Percentiles rank a stretch among this genome's conserved stretches.
phyloP scores from a whole-genome alignment of 1,284 basidiomycete species.

The Ceratobasidium theobromae region DNA sequence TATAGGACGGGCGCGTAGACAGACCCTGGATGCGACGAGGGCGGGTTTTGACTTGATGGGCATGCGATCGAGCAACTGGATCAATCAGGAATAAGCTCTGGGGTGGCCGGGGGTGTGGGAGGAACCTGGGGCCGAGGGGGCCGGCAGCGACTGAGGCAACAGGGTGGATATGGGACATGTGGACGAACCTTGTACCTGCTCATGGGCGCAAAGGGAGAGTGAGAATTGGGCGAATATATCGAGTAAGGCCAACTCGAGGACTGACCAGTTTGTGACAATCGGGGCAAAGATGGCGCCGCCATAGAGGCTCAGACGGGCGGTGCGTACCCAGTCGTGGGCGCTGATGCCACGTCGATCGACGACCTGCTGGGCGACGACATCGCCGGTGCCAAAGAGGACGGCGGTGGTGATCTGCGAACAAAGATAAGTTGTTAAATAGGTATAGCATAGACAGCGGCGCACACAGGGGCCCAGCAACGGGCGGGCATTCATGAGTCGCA shows the following conservation, averaged over 20 bases:
- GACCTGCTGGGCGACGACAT: slow-evolving; percentile 51
- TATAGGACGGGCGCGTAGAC: no score
- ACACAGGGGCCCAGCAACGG: slow-evolving; percentile 23
- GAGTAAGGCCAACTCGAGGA: no score
- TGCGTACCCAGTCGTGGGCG: slow-evolving; percentile 45
- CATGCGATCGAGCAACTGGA: slow-evolving; percentile 14
- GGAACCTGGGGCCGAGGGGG: no score
- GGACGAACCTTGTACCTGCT: background rate
- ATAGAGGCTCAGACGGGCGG: slow-evolving; percentile 46
- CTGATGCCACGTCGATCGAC: slow-evolving; percentile 48
- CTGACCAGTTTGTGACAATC: slow-evolving; percentile 40
- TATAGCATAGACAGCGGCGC: background rate
- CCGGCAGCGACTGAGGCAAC: no score
- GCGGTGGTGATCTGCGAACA: slow-evolving; percentile 1
- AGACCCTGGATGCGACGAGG: slow-evolving; percentile 20
- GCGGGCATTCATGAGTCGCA: background rate
- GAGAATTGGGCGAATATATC: background rate
- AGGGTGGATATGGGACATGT: no score
- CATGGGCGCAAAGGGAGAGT: background rate
- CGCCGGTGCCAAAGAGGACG: slow-evolving; percentile 48
- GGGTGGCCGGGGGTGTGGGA: background rate
- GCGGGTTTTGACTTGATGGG: slow-evolving; percentile 31
- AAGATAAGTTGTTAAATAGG: background rate
- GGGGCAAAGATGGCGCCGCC: slow-evolving; percentile 46
- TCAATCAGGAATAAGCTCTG: background rate